Base-by-base conservation (phyloP, 2,329 filamentous ascomycete genomes). In the Aphanocladium album region DNA sequence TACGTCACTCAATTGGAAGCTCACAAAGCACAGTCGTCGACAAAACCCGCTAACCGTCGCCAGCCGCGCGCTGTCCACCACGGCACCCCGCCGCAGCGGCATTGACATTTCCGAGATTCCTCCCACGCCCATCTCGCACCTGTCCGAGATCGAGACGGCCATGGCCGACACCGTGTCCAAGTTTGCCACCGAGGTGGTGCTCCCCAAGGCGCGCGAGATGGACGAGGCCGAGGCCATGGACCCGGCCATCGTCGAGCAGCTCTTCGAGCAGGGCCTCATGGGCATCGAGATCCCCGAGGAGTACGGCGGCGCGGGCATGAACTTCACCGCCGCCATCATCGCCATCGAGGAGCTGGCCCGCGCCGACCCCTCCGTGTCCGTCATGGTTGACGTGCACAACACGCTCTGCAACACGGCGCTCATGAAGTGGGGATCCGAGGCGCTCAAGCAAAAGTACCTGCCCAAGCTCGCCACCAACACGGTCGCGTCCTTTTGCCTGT, bases 191-290 rank as follows among this genome's bases (percentile, higher is more conserved):
- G 92, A 97, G 60, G 84, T 92, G 33, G 89, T 99, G 67, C 85
- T 93, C 56, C 95, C 95, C 59, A 93, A 92, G 74, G 93, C 91
- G 12, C 90, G 95, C 61, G 93, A 96, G 19, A 99, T 99, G 95
- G 95, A 99, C 74, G 95, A 99, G 81, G 88, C 89, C 33, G 95
- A 99, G 81, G 77, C 83, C 61, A 98, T 99, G 95, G 95, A 98
- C 74, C 87, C 91, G 0, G 74, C 83, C 1, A 77, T 99, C 8
- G 89, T 99, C 6, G 92, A 96, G 79, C 90, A 95, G 77, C 84
- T 96, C 57, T 99, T 99, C 70, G 95, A 99, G 80, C 93, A 98
- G 73, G 95, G 95, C 0, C 80, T 99, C 54, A 99, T 99, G 95
- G 89, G 92, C 64, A 84, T 99, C 65, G 95, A 99, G 79, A 96